Conservation (phyloP, 768 basidiomycete genomes). For the Cyclocybe aegerita region DNA sequence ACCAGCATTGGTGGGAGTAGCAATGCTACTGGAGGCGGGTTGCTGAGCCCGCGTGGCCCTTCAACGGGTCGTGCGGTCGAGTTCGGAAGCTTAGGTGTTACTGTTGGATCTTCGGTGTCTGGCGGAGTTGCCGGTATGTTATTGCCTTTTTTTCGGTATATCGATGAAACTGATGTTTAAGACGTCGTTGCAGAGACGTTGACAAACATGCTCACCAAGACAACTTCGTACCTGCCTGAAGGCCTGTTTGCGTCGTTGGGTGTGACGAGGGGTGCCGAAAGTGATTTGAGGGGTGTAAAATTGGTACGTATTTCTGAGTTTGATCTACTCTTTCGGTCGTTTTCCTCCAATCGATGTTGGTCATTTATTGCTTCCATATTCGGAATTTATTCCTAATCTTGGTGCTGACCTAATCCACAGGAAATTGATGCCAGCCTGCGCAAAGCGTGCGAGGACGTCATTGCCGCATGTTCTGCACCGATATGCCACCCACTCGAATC, state of each 20-base stretch:
- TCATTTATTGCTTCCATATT: background rate
- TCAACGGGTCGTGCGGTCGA: conserved; percentile 5
- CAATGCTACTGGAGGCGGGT: too few relatives aligned
- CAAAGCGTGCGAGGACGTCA: conserved; percentile 81
- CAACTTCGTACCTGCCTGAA: conserved; percentile 62
- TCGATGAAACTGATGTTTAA: background rate
- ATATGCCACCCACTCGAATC: conserved; percentile 59
- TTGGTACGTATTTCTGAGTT: conserved; percentile 45
- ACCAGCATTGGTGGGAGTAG: too few relatives aligned
- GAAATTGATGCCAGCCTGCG: conserved; percentile 87
- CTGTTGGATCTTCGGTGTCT: background rate
- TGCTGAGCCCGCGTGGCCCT: too few relatives aligned
- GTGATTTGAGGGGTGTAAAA: conserved; percentile 64
- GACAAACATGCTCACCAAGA: conserved; percentile 58
- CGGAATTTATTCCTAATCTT: too few relatives aligned
- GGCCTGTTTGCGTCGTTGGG: conserved; percentile 71
- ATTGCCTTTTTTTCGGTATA: background rate
- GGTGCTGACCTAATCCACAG: conserved; percentile 31
- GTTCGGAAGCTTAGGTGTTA: conserved; percentile 7
- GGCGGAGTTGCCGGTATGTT: conserved; percentile 59
- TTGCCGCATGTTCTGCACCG: conserved; percentile 55
- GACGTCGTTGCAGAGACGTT: conserved; percentile 43
- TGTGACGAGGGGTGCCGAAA: conserved; percentile 59
- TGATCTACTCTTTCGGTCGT: background rate
- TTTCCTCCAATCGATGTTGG: background rate